Conservation (phyloP, 306 rosid genomes). For the Glycine soja region DNA sequence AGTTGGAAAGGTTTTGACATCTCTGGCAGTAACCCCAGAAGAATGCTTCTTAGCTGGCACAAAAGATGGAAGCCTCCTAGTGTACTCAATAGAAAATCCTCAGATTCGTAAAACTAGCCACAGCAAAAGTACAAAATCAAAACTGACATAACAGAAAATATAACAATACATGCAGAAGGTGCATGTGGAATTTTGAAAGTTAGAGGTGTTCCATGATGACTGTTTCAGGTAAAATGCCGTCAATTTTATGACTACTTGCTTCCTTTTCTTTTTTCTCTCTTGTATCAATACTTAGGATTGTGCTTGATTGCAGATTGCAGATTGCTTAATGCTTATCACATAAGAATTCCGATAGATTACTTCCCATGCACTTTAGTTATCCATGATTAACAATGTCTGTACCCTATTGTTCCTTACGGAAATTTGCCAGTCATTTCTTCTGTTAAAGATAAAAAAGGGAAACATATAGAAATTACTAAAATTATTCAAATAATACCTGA, state of each 20-base stretch:
- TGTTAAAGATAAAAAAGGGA: neutral
- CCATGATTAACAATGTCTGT: neutral
- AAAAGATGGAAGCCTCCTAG: slow-evolving; percentile 89
- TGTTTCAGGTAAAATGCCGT: slow-evolving; percentile 62
- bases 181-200: slow-evolving; percentile 45
- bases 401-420: slow-evolving; percentile 23
- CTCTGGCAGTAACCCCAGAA: slow-evolving; percentile 85
- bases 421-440: slow-evolving; percentile 34
- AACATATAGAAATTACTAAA: neutral
- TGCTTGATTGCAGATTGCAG: slow-evolving; percentile 27
- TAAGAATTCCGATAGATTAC: slow-evolving; percentile 12
- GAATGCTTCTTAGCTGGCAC: slow-evolving; percentile 98
- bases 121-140: slow-evolving; percentile 65
- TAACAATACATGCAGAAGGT: slow-evolving; percentile 42
- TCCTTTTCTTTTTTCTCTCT: slow-evolving; percentile 5
- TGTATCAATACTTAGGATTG: slow-evolving; percentile 33
- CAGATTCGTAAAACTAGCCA: slow-evolving; percentile 69
- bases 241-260: slow-evolving; percentile 39
- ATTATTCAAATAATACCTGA: slow-evolving; percentile 26
- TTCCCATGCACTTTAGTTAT: slow-evolving; percentile 1
- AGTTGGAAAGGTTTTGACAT: slow-evolving; percentile 81
- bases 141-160: slow-evolving; percentile 53
- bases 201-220: slow-evolving; percentile 51
- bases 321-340: neutral
- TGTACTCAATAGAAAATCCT: slow-evolving; percentile 89